phyloP scores from a whole-genome alignment of 129 eudicot species.

The Smallanthus sonchifolius region DNA sequence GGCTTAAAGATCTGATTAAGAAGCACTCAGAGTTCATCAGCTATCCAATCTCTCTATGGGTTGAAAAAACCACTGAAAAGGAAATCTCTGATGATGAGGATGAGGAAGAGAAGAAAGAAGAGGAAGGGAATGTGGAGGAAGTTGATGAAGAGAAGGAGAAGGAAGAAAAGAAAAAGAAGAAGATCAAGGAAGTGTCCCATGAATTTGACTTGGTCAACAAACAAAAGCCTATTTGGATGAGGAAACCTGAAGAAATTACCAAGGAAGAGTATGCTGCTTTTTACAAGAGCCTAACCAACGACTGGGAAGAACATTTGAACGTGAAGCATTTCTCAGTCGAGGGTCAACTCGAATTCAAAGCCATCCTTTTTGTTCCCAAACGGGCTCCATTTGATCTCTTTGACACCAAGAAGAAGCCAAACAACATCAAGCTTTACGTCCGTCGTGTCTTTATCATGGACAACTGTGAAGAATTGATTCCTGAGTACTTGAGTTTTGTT shows the following conservation, averaged over 20 bases:
- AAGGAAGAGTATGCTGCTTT: conserved; percentile 72
- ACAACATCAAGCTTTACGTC: conserved; percentile 33
- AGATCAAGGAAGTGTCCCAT: conserved; percentile 80
- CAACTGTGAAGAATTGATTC: conserved; percentile 77
- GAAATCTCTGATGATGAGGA: conserved; percentile 82
- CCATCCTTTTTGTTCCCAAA: conserved; percentile 70
- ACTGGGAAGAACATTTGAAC: conserved; percentile 68
- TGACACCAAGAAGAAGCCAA: conserved; percentile 65
- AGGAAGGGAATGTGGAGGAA: conserved; percentile 74
- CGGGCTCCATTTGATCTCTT: conserved; percentile 71
- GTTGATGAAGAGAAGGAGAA: conserved; percentile 80
- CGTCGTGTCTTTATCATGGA: conserved; percentile 85
- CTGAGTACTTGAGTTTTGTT: conserved; percentile 64
- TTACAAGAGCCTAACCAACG: conserved; percentile 71
- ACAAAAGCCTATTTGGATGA: conserved; percentile 6
- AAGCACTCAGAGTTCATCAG: conserved; percentile 88
- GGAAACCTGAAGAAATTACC: conserved; percentile 66
- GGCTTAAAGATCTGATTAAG: conserved; percentile 73
- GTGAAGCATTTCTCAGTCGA: conserved; percentile 79
- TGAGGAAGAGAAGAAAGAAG: conserved; percentile 74
- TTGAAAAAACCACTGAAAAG: conserved; percentile 71
- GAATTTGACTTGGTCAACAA: conserved; percentile 32
- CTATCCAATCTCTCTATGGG: conserved; percentile 84
- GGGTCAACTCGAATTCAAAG: conserved; percentile 68
- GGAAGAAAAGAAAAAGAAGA: conserved; percentile 78